Base-by-base conservation (phyloP, 768 basidiomycete genomes). In the Scleroderma bovista region DNA sequence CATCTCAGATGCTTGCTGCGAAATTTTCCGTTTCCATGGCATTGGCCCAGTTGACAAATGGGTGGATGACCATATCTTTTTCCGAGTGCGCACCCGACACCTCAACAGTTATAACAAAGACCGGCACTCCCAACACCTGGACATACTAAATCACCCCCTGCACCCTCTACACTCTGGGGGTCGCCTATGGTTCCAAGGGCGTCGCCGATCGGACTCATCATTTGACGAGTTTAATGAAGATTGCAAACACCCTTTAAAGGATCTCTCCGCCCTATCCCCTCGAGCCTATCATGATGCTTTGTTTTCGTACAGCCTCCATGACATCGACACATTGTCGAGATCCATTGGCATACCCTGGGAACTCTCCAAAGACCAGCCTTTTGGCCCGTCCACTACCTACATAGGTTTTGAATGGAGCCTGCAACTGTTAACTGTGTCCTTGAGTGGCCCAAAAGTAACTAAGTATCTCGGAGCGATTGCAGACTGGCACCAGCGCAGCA, bases 401-500 rank as follows among this genome's bases (percentile, higher is more conserved):
- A 52, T 52, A 31, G 69, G 73, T n/a, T 71, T 73, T 56, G 37
- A 58, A 26, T 72, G 70, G 72, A 60, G 69, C 11, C n/a, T 44
- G 34, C 71, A n/a, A 49, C n/a, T 2, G 0, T n/a, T 54, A 31
- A 44, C 60, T 1, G 72, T 69, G 2, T 24, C 59, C 8, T 39
- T 72, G 6, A 61, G 65, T 6, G 3, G 29, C 6, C 64, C 60
- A 43, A 72, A 73, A 56, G 22, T 31, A 24, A 19, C 10, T 2
- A 52, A 52, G 22, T 52, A 51, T 24, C 39, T 59, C 5, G 19
- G 2, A 4, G 48, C 51, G 8, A 45, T 61, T 11, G 17, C 11
- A 2, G n/a, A 7, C 3, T 47, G 51, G 51, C 6, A n/a, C 6
- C 6, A n/a, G n/a, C n/a, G n/a, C n/a, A n/a, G n/a, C n/a, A n/a